Evolutionary conservation across 2,329 filamentous ascomycete species (phyloP), one percentile per base, ranked within the genome.

Genomic region (Penicillium janthinellum): DNA sequence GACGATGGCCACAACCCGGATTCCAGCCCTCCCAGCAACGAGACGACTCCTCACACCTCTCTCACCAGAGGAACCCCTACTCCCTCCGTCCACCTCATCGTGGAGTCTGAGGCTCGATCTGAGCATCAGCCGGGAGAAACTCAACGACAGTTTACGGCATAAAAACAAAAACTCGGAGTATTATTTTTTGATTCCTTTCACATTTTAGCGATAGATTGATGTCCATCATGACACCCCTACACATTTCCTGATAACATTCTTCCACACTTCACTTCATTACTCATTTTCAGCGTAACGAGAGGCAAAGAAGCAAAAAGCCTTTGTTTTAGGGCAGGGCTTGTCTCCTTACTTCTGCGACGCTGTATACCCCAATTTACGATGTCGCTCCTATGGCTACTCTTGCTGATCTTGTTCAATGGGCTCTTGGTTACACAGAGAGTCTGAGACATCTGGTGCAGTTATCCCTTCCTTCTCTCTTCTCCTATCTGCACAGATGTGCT

Each of bases 71-170:
- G 51, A 51, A 52, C 15, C 20, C 35, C 59, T 3, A 50, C 35
- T 22, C n/a, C 38, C 50, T 31, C 56, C 31, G 22, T 38, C 17
- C 42, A 61, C 47, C 61, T 50, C 39, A 58, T 63, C 54, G 51
- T 54, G 47, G 58, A 63, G n/a, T 25, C 61, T 20, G 59, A 60
- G 64, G 42, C 55, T 41, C 41, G 52, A 17, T 34, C 61, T 14
- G 57, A 58, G 44, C 56, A 37, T 49, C 57, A 57, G 51, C 56
- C 61, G 11, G 59, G 42, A 17, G 42, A 57, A 54, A 64, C 61
- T 49, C 59, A 60, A 67, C 71, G 71, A 67, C 63, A 65, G 44
- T 73, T 73, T 54, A 70, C 67, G 60, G 70, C 70, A 60, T 74
- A 63, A 73, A 41, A 38, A 22, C 20, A 41, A 54, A 37, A 54